A percentile compares a stretch with the other conserved stretches of the same genome.
Conservation (phyloP, 2,329 filamentous ascomycete species). For the Penicillium aurantiogriseum region DNA sequence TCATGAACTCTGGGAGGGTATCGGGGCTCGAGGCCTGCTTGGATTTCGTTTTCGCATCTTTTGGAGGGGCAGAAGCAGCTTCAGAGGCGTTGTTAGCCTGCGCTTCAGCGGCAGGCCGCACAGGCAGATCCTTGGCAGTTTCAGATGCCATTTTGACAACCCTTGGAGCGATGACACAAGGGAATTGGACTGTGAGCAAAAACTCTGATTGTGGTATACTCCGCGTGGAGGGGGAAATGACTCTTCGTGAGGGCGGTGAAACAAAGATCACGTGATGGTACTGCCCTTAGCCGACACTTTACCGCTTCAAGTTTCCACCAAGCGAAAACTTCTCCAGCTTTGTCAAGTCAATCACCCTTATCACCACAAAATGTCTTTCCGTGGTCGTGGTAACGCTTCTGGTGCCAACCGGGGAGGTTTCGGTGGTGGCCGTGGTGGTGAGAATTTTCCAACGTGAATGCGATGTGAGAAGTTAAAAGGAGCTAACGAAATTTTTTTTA, state of each 20-base stretch:
- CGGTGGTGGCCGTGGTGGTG: conserved; percentile 43
- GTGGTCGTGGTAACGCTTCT: conserved; percentile 53
- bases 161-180: conserved; percentile 16
- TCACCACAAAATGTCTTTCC: conserved; percentile 60
- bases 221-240: conserved; percentile 24
- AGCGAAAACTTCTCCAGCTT: conserved; percentile 40
- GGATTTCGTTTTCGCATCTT: conserved; percentile 28
- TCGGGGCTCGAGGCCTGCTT: conserved; percentile 29
- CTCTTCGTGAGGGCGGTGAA: conserved; percentile 34
- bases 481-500: conserved; percentile 39
- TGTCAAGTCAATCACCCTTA: conserved; percentile 29
- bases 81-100: conserved; percentile 21
- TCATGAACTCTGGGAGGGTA: conserved; percentile 69
- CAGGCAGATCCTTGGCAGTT: conserved; percentile 37
- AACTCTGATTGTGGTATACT: conserved; percentile 13
- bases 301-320: conserved; percentile 47
- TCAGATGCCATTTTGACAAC: conserved; percentile 35
- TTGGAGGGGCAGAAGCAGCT: conserved; percentile 34
- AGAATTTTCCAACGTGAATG: conserved; percentile 16
- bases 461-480: conserved; percentile 9
- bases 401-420: conserved; percentile 55
- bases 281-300: conserved; percentile 42
- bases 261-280: conserved; percentile 29
- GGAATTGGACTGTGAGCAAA: conserved; percentile 24
- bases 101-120: conserved; percentile 34